Conservation (phyloP, 345 rosid species). For the Populus ilicifolia region DNA sequence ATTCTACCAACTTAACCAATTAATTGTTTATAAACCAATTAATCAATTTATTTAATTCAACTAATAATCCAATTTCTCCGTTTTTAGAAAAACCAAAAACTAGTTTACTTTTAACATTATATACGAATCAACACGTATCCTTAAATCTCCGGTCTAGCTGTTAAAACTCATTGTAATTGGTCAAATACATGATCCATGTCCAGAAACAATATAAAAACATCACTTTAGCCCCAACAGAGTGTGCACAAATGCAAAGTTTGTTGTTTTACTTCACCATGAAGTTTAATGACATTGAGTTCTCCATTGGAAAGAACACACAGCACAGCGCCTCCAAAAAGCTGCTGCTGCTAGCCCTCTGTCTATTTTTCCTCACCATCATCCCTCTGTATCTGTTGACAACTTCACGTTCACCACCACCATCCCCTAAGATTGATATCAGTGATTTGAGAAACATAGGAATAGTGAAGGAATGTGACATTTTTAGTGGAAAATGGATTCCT, state of each 20-base stretch:
- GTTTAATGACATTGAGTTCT: constrained; percentile 2
- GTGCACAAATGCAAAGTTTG: not conserved
- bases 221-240: not conserved
- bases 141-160: not conserved
- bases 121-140: not conserved
- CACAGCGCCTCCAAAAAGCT: not conserved
- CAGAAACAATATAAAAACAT: not conserved
- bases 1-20: too few relatives aligned
- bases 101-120: too few relatives aligned
- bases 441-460: constrained; percentile 1
- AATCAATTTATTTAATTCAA: too few relatives aligned
- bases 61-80: too few relatives aligned
- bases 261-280: constrained; percentile 16
- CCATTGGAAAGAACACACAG: not conserved
- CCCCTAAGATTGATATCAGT: not conserved
- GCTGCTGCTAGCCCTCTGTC: not conserved
- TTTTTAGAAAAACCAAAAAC: too few relatives aligned
- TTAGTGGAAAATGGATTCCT: constrained; percentile 38
- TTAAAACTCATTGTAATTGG: not conserved
- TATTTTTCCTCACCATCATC: constrained; percentile 11
- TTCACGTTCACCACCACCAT: constrained; percentile 8
- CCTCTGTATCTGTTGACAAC: constrained; percentile 15
- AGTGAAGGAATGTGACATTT: constrained; percentile 30
- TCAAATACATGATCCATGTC: not conserved
- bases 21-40: too few relatives aligned